Evolutionary conservation across 2,329 filamentous ascomycete species (phyloP), one percentile per base, ranked within the genome.

Genomic region (Colletotrichum sp.): DNA sequence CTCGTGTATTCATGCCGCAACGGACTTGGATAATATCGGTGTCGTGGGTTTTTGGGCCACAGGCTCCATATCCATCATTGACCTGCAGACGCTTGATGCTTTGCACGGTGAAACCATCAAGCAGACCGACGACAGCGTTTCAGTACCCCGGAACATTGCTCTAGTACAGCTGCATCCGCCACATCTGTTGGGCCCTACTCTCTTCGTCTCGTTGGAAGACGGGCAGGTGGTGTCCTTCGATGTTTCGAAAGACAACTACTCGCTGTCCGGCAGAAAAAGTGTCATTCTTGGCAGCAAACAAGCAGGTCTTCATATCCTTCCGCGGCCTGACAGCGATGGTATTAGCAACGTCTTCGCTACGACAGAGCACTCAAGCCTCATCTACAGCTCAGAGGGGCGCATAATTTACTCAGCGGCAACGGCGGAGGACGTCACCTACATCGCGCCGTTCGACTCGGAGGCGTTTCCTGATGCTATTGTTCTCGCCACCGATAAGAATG

Each of bases 391-490:
- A 0, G 96, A 98, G 82, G 95, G 95, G 1, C 91, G 96, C 26
- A 94, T 98, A 55, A 92, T 98, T 1, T 99, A 98, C 85, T 98
- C 96, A 6, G 96, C 97, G 3, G 95, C 98, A 2, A 98, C 96
- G 15, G 95, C 96, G 4, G 95, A 98, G 77, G 93, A 96, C 77
- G 95, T 95, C 1, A 93, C 93, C 1, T 93, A 92, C 64, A 93
- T 99, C 8, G 97, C 95, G 76, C 90, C 94, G 0, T 98, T 99
- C 81, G 91, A 98, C 82, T 90, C 94, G 0, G 92, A 93, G 79
- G 94, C 94, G 3, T 99, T 95, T 81, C 95, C 96, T 0, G 90
- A 91, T 32, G 94, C 95, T 0, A 93, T 99, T 60, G 92, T 95
- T 1, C 90, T 99, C 55, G 96, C 96, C 3, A 96, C 95, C 0